Conservation (phyloP, 2,329 filamentous ascomycete genomes). For the Tothia fuscella region DNA sequence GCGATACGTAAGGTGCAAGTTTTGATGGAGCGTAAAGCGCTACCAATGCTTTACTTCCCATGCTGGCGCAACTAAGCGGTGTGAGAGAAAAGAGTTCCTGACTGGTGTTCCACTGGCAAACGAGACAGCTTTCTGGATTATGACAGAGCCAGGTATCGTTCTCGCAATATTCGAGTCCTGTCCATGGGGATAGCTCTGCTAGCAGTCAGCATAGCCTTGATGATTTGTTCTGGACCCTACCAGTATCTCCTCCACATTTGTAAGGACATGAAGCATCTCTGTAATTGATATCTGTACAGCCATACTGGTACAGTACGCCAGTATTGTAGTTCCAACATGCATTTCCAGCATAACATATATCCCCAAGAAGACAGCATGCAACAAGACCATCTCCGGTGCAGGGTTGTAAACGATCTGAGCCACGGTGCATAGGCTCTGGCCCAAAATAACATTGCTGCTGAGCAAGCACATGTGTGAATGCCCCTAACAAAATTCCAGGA, state of each 20-base stretch:
- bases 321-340: constrained; percentile 19
- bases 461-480: too few species aligned
- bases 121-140: constrained; percentile 20
- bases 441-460: constrained; percentile 22
- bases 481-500: too few species aligned
- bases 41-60: constrained; percentile 20
- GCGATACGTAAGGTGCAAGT: constrained; percentile 19
- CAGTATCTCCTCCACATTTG: constrained; percentile 21
- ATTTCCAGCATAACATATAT: constrained; percentile 19
- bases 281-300: constrained; percentile 22
- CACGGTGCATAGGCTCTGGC: constrained; percentile 17
- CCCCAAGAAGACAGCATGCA: constrained; percentile 19
- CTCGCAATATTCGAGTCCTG: constrained; percentile 18
- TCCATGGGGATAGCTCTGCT: constrained; percentile 19
- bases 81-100: constrained; percentile 15
- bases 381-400: constrained; percentile 16
- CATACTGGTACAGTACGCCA: constrained; percentile 20
- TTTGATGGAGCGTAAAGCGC: constrained; percentile 18
- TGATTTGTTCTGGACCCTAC: neutral
- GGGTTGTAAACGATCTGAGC: constrained; percentile 16
- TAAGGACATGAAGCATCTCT: constrained; percentile 17
- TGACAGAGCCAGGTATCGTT: constrained; percentile 21
- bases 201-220: constrained; percentile 3
- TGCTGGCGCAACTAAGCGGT: constrained; percentile 17
- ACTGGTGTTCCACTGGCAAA: constrained; percentile 17